Conservation (phyloP, 495 filamentous ascomycete species). For the Apodospora peruviana region DNA sequence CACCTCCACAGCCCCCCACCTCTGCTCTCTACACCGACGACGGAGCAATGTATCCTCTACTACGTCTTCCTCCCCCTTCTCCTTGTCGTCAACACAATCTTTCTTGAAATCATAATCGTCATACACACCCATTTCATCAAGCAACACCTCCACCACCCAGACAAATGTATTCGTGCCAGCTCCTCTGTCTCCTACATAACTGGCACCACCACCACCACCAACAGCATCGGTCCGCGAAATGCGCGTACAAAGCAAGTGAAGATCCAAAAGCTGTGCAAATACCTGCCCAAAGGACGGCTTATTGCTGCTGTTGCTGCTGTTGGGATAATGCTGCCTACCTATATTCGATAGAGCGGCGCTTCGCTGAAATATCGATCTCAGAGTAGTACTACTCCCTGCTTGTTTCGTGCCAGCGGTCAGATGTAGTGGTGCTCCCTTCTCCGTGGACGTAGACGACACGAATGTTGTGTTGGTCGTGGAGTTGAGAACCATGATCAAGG, state of each 20-base stretch:
- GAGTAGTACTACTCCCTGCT: constrained; percentile 12
- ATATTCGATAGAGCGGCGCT: no score
- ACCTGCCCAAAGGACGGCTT: constrained; percentile 39
- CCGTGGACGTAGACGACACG: no score
- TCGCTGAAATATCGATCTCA: constrained; percentile 34
- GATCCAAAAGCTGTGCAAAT: constrained; percentile 37
- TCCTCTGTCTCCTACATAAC: not conserved
- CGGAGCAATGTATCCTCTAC: not conserved
- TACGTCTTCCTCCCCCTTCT: not conserved
- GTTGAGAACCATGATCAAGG: constrained; percentile 40
- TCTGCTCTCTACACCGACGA: constrained; percentile 32
- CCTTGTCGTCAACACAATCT: not conserved
- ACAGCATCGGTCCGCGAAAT: constrained; percentile 24
- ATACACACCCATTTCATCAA: constrained; percentile 36
- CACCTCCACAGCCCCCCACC: constrained; percentile 38
- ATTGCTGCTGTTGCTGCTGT: constrained; percentile 4
- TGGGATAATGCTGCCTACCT: not conserved
- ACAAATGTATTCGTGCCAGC: constrained; percentile 6
- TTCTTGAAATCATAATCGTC: not conserved
- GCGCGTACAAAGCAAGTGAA: constrained; percentile 38
- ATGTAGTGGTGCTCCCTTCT: not conserved
- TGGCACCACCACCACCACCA: constrained; percentile 8
- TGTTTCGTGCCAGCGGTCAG: not conserved
- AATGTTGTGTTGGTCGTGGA: constrained; percentile 30
- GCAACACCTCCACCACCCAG: constrained; percentile 41